Conservation (phyloP, 345 rosid genomes). For the Kandelia obovata region DNA sequence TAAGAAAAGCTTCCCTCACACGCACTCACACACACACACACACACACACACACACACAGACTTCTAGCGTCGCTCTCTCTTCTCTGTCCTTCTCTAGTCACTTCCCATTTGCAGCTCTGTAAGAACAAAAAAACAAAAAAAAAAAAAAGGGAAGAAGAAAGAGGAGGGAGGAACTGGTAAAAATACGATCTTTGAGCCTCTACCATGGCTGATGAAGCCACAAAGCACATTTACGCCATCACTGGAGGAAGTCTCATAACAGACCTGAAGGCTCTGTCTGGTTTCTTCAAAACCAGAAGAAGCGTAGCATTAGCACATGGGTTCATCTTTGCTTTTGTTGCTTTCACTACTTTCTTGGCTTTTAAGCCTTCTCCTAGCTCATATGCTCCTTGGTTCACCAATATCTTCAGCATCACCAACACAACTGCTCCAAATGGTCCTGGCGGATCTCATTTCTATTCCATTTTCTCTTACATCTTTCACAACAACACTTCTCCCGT, state of each 20-base stretch:
- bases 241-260: constrained; percentile 37
- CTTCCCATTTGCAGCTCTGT: too few species aligned
- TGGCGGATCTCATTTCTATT: constrained; percentile 52
- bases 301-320: constrained; percentile 54
- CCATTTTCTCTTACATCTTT: constrained; percentile 45
- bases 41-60: too few species aligned
- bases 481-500: constrained; percentile 30
- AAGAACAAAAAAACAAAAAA: too few species aligned
- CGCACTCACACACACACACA: too few species aligned
- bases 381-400: constrained; percentile 49
- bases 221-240: constrained; percentile 40
- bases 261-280: constrained; percentile 43
- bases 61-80: too few species aligned
- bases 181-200: neutral
- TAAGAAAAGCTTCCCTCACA: too few species aligned
- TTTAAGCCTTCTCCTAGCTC: constrained; percentile 60
- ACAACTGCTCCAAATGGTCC: constrained; percentile 24
- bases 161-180: neutral
- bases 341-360: constrained; percentile 59
- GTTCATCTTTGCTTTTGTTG: constrained; percentile 59
- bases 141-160: neutral
- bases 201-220: constrained; percentile 51
- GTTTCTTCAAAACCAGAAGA: constrained; percentile 49
- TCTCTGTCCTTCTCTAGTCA: too few species aligned
- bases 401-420: constrained; percentile 31